phyloP scores from a whole-genome alignment of 2,329 filamentous ascomycete species.

The Coniosporium tulheliwenetii region DNA sequence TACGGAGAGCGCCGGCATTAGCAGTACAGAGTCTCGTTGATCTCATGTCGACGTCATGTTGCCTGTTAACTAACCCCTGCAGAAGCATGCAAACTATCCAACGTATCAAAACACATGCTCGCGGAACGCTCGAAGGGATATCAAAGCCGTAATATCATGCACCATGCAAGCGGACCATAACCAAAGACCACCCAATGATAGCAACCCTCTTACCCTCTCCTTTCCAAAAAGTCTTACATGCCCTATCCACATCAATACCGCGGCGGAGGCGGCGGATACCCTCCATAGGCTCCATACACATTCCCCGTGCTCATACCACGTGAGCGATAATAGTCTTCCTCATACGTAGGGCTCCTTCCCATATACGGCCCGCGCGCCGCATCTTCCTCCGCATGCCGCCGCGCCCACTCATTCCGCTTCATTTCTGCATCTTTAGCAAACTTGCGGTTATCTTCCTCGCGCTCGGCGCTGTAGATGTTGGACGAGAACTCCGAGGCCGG shows the following conservation, averaged over 20 bases:
- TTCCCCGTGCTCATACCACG: background rate
- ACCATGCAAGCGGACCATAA: too few species aligned
- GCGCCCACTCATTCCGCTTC: background rate
- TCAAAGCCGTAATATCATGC: too few species aligned
- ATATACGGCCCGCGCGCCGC: background rate
- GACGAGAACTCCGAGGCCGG: slow-evolving; percentile 10
- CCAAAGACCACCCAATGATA: too few species aligned
- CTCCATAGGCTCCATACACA: background rate
- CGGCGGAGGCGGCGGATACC: slow-evolving; percentile 1
- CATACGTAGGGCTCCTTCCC: background rate
- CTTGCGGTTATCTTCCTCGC: background rate
- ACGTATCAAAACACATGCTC: too few species aligned
- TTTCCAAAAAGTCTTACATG: background rate
- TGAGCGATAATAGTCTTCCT: background rate
- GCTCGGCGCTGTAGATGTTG: slow-evolving; percentile 8
- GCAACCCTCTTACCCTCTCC: background rate
- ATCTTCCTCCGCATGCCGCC: background rate
- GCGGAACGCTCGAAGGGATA: too few species aligned
- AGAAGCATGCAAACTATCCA: too few species aligned
- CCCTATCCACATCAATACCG: background rate
- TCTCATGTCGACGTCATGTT: too few species aligned
- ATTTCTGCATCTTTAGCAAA: background rate
- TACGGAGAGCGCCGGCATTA: too few species aligned
- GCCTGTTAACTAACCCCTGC: too few species aligned
- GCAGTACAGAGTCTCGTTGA: too few species aligned